A percentile compares a stretch with the other conserved stretches of the same genome.
Evolutionary conservation across 2,329 filamentous ascomycete species (phyloP).

Genomic region (Meredithiella fracta): DNA sequence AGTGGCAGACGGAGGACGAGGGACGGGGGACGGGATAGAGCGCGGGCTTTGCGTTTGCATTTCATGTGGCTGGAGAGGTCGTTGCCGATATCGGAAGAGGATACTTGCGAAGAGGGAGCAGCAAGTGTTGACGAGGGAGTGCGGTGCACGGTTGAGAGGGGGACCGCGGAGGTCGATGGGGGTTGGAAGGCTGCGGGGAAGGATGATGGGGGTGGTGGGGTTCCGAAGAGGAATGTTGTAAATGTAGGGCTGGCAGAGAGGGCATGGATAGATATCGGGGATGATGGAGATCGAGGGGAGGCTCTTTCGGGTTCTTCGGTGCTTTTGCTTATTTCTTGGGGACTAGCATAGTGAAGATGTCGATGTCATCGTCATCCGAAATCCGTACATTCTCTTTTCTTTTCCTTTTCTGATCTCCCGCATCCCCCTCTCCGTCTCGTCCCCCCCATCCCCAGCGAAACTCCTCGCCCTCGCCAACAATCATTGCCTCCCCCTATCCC

Average conservation of each 20-base stretch:
- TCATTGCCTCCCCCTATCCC: conserved; percentile 1
- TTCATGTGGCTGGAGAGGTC: conserved; percentile 5
- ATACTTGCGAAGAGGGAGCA: too few relatives aligned
- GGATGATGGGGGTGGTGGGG: background rate
- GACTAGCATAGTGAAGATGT: too few relatives aligned
- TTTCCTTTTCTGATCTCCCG: too few relatives aligned
- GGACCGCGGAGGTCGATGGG: background rate
- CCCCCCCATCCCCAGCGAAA: conserved; percentile 7
- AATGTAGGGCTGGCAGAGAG: conserved; percentile 37
- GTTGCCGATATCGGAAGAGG: background rate
- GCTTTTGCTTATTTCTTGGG: too few relatives aligned
- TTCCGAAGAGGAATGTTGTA: background rate
- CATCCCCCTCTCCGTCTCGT: conserved; percentile 18
- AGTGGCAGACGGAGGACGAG: too few relatives aligned
- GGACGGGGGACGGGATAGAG: background rate
- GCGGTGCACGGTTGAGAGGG: too few relatives aligned
- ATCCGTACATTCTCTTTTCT: too few relatives aligned
- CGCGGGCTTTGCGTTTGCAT: conserved; percentile 4
- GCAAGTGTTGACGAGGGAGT: too few relatives aligned
- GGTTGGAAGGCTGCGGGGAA: background rate
- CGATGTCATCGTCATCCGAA: too few relatives aligned
- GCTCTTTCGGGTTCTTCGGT: background rate
- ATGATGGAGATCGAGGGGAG: background rate
- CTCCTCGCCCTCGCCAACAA: too few relatives aligned
- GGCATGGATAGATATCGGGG: background rate